These are phyloP conservation scores for Aspergillus ustus DNA, from an alignment of 2,329 filamentous ascomycete genomes.

Conservation along the genomic window DNA sequence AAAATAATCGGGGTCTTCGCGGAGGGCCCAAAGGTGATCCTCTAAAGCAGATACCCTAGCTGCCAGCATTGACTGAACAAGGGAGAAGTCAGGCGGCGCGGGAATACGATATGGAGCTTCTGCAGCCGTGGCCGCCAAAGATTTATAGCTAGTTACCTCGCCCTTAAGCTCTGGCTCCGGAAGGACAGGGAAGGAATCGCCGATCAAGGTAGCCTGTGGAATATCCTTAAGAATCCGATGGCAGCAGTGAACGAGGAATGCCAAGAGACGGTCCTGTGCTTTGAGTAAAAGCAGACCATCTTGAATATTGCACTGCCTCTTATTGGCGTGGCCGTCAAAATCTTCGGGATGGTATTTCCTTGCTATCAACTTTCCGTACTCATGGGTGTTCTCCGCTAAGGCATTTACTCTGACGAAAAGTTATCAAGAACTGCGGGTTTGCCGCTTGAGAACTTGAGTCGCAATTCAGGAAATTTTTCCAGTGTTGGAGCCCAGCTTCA, in stretches of 20 bases:
- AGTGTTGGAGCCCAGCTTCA: slow-evolving; percentile 33
- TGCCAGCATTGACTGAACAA: slow-evolving; percentile 50
- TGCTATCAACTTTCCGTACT: slow-evolving; percentile 43
- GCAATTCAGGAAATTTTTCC: no score
- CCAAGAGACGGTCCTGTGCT: slow-evolving; percentile 2
- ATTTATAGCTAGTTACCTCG: slow-evolving; percentile 35
- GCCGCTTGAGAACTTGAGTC: background rate
- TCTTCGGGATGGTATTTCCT: slow-evolving; percentile 46
- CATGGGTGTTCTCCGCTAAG: slow-evolving; percentile 28
- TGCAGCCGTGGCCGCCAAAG: slow-evolving; percentile 45
- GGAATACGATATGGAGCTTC: slow-evolving; percentile 61
- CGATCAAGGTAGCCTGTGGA: slow-evolving; percentile 30
- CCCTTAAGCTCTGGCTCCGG: slow-evolving; percentile 44
- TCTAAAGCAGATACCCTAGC: slow-evolving; percentile 49
- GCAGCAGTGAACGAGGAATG: slow-evolving; percentile 5
- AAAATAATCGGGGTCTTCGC: slow-evolving; percentile 65
- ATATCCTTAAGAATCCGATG: slow-evolving; percentile 56
- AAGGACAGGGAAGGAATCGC: slow-evolving; percentile 36
- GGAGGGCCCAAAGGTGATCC: slow-evolving; percentile 59
- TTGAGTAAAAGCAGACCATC: slow-evolving; percentile 45
- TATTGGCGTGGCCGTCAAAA: slow-evolving; percentile 41
- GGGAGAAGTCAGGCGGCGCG: slow-evolving; percentile 49
- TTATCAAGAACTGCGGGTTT: slow-evolving; percentile 31
- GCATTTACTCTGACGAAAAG: slow-evolving; percentile 41
- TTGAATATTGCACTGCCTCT: slow-evolving; percentile 48